Base-by-base conservation (phyloP, 176 grass and related monocot species). In the Zizania latifolia region DNA sequence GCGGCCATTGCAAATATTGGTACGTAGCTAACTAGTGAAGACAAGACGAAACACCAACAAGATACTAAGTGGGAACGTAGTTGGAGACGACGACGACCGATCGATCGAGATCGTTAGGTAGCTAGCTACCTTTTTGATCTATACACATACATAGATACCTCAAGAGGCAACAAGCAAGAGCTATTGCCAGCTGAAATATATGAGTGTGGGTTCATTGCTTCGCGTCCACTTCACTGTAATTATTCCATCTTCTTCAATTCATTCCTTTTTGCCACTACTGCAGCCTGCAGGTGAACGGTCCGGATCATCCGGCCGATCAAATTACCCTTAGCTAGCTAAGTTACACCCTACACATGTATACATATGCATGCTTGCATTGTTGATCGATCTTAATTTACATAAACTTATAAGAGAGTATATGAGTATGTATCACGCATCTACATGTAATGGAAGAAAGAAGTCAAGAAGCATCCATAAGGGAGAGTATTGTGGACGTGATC, bases 151-250 rank as follows among this genome's bases (percentile, higher is more conserved):
- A 51, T 21, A 51, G 48, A 51, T 51, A 48, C 6, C 45, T 48
- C 45, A 48, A n/a, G 2, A 16, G 11, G 2, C 7, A 44, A n/a
- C 12, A 16, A 13, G 2, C 7, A 44, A 19, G 16, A 19, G 45
- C 45, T 48, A 16, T n/a, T n/a, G 13, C 43, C 43, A 46, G 43
- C 43, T 46, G 45, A 41, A 2, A 48, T 3, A 62, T 66, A 54
- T 80, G 66, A 56, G 62, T 65, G 78, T 83, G 88, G 85, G 78
- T 87, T 92, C 89, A 32, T 96, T 96, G 85, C 92, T 96, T 96
- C 41, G 88, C 92, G 86, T 83, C 89, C 83, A 96, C 92, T 96
- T 84, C 89, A 95, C 89, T 92, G 79, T 89, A 78, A 88, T 86
- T 86, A 92, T 92, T 92, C 86, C 48, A 51, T 51, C 19, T 9